Percentiles rank a stretch among this genome's conserved stretches.
phyloP scores from a whole-genome alignment of 2,329 filamentous ascomycete genomes.

The Tolypocladium paradoxum region DNA sequence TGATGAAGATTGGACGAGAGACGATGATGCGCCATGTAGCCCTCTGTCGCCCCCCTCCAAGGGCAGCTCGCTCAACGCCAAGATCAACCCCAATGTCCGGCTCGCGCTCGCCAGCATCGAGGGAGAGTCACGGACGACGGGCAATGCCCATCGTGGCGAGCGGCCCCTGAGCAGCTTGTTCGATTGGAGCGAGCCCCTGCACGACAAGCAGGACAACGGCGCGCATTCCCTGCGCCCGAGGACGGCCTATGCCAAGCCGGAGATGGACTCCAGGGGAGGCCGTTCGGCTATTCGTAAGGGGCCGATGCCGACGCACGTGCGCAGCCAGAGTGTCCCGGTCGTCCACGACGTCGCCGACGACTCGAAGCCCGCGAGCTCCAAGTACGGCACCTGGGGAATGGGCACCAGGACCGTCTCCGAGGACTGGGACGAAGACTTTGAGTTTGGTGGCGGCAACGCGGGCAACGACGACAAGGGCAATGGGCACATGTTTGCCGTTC shows the following conservation, averaged over 20 bases:
- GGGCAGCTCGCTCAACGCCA: constrained; percentile 39
- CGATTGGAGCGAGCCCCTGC: constrained; percentile 62
- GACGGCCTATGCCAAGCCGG: constrained; percentile 68
- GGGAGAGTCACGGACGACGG: constrained; percentile 24
- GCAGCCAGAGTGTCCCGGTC: constrained; percentile 72
- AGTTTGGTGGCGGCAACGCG: constrained; percentile 47
- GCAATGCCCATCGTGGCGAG: constrained; percentile 21
- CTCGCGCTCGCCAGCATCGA: constrained; percentile 43
- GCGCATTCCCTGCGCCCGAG: constrained; percentile 54
- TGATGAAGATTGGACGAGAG: constrained; percentile 50
- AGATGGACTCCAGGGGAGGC: constrained; percentile 59
- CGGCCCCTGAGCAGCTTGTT: constrained; percentile 60
- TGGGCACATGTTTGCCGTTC: constrained; percentile 35
- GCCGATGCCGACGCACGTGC: constrained; percentile 59
- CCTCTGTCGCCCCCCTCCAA: constrained; percentile 46
- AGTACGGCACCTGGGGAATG: constrained; percentile 74
- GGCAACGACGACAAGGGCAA: constrained; percentile 24
- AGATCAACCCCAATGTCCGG: constrained; percentile 42
- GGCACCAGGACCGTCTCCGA: constrained; percentile 72
- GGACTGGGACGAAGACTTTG: constrained; percentile 86
- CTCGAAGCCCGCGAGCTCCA: constrained; percentile 44
- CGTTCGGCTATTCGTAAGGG: constrained; percentile 55
- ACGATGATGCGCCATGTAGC: constrained; percentile 42
- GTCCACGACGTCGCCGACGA: constrained; percentile 51
- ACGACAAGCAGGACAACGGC: constrained; percentile 50